Evolutionary conservation across 2,329 filamentous ascomycete species (phyloP), one percentile per base, ranked within the genome.

Genomic region (Parastagonospora nodorum): DNA sequence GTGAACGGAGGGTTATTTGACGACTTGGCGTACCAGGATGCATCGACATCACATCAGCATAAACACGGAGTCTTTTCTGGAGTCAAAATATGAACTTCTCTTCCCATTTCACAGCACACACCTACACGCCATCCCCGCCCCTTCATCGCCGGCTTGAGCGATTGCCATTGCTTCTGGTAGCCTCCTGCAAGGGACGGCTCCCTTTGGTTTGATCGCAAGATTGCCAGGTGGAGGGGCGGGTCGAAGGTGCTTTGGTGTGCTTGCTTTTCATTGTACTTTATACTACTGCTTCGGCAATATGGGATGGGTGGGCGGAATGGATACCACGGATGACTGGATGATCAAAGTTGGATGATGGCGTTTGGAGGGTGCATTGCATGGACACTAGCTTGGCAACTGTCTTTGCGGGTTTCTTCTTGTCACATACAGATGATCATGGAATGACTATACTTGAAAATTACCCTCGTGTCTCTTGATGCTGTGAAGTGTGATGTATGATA

Each of bases 131-230:
- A 36, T 42, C 29, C 14, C 28, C 8, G 1, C 16, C 38, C 40
- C 32, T 53, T 46, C 45, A 51, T 55, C 57, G 51, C 38, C 19
- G 55, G 53, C 57, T 62, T 61, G 57, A 60, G 57, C 44, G 46
- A 39, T 41, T 31, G 19, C 37, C 48, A 63, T 55, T 49, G 50
- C 28, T 57, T 51, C 19, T 51, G 57, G 30, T 39, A 61, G 59
- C 59, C 61, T 44, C 55, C 55, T 43, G 30, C 14, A 45, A 53
- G 43, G 49, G 35, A 40, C 42, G 55, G 62, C 58, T 56, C 61
- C 59, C 55, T 50, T 54, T 32, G 53, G 48, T 29, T 32, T 12
- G 37, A 37, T n/a, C 29, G 42, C 51, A 62, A 63, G 10, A 60
- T 35, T 50, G 60, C 60, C 59, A 57, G 60, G 11, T 57, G 44